Base-by-base conservation (phyloP, 2,329 filamentous ascomycete genomes). In the Penicillium sp. region DNA sequence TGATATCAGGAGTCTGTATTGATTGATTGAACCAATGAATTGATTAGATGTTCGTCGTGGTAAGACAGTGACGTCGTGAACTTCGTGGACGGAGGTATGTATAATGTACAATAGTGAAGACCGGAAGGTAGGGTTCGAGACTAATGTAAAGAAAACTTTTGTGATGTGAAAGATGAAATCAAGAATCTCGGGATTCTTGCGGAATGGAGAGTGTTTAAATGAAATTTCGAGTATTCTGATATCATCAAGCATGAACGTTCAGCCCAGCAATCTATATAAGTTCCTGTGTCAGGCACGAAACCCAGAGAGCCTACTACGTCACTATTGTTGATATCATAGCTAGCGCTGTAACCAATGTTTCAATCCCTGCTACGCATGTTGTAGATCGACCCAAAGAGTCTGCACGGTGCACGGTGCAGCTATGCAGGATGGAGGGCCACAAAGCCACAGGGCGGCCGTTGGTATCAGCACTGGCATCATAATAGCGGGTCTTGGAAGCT, bases 281-380 rank as follows among this genome's bases (percentile, higher is more conserved):
- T 41, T 41, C 2, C 26, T 9, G 37, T 32, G 44, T 34, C 53
- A 56, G 52, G 50, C 12, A 60, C 40, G 9, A 48, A 32, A 32
- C 20, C 15, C 20, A 41, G n/a, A 50, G 29, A 54, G 41, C 40
- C 33, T 30, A 51, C 55, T 59, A 62, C 60, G 60, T 63, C 60
- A 63, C 55, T 20, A 26, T 12, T 18, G 30, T 56, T 59, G 59
- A 60, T 63, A 63, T 62, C 60, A 62, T 60, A 17, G 48, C 29
- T 18, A 29, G 26, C 10, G 7, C 3, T 18, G 27, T 24, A 24
- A 12, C 30, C 42, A 27, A 20, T 32, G 17, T 20, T 46, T 10
- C 27, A 48, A 57, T 55, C 43, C 56, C 41, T 48, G 46, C 23
- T 54, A 13, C 6, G 29, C 10, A 20, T 26, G 43, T 12, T 20